These are phyloP conservation scores for Zasmidium angulare DNA, from an alignment of 2,329 filamentous ascomycete species.

Conservation along the genomic window DNA sequence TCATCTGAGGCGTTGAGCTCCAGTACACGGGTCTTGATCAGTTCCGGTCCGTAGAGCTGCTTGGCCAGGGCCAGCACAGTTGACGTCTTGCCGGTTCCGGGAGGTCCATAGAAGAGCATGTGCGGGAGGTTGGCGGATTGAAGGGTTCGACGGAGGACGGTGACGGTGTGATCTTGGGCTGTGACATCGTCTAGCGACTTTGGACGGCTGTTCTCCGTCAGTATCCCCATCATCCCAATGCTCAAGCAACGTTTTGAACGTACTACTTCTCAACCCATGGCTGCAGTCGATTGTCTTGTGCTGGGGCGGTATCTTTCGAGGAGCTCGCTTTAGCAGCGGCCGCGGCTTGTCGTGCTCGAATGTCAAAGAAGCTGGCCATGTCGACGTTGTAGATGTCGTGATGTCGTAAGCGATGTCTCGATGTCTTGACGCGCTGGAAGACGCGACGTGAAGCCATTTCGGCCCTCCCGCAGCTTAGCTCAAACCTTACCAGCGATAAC, in stretches of 20 bases:
- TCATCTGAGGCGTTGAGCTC: conserved; percentile 99
- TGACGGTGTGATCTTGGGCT: conserved; percentile 95
- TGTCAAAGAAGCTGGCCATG: conserved; percentile 93
- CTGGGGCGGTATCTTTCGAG: conserved; percentile 62
- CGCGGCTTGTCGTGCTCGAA: conserved; percentile 75
- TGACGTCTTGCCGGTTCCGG: conserved; percentile 95
- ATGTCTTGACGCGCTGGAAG: neutral
- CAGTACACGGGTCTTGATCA: conserved; percentile 91
- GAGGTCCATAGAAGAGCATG: conserved; percentile 98
- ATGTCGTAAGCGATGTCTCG: neutral
- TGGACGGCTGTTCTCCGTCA: conserved; percentile 65
- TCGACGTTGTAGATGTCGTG: neutral
- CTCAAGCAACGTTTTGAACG: conserved; percentile 2
- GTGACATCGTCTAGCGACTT: conserved; percentile 93
- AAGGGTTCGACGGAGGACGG: conserved; percentile 84
- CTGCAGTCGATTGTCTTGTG: conserved; percentile 68
- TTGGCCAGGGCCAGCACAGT: conserved; percentile 96
- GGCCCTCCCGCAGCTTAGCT: neutral
- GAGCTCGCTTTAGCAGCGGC: conserved; percentile 71
- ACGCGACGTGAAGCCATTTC: neutral
- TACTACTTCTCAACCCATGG: conserved; percentile 73
- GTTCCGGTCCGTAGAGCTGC: conserved; percentile 92
- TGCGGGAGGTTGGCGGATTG: conserved; percentile 98
- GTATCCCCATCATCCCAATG: neutral
- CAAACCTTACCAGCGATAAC: no score